Conservation (phyloP, 768 basidiomycete genomes). For the Kwoniella shandongensis region DNA sequence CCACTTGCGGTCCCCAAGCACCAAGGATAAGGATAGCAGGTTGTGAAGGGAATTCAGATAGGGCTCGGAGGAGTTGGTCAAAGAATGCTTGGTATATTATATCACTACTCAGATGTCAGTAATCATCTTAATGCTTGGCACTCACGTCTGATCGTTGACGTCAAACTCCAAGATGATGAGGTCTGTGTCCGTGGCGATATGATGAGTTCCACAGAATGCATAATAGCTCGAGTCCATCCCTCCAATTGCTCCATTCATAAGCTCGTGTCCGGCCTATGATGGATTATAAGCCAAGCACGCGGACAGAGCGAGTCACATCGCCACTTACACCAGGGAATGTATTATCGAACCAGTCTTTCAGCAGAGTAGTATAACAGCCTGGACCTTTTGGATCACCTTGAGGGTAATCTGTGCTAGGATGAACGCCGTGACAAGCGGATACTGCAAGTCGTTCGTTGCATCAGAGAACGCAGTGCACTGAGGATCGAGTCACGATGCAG, state of each 20-base stretch:
- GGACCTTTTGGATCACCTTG: constrained; percentile 50
- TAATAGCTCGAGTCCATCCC: constrained; percentile 53
- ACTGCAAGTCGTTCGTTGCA: constrained; percentile 22
- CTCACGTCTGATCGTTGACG: constrained; percentile 51
- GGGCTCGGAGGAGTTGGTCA: constrained; percentile 47
- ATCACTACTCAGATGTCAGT: constrained; percentile 26
- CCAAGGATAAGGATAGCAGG: constrained; percentile 50
- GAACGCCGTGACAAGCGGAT: constrained; percentile 51
- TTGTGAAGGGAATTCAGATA: constrained; percentile 42
- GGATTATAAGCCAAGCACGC: not conserved
- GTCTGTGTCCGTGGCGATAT: constrained; percentile 46
- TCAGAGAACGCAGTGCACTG: too few species aligned
- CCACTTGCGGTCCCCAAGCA: constrained; percentile 47
- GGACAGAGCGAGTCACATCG: not conserved
- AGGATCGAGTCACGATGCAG: not conserved
- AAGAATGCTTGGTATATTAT: constrained; percentile 42
- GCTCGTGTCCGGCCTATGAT: constrained; percentile 29
- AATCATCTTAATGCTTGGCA: not conserved
- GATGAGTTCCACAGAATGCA: constrained; percentile 52
- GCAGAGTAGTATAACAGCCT: constrained; percentile 46
- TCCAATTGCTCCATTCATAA: constrained; percentile 51
- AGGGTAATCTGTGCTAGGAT: constrained; percentile 38
- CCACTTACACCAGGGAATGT: constrained; percentile 42
- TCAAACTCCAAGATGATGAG: constrained; percentile 52
- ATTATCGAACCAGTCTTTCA: constrained; percentile 41